These are phyloP conservation scores for Tephrocybe sp. DNA, from an alignment of 768 basidiomycete genomes.

Conservation along the genomic window DNA sequence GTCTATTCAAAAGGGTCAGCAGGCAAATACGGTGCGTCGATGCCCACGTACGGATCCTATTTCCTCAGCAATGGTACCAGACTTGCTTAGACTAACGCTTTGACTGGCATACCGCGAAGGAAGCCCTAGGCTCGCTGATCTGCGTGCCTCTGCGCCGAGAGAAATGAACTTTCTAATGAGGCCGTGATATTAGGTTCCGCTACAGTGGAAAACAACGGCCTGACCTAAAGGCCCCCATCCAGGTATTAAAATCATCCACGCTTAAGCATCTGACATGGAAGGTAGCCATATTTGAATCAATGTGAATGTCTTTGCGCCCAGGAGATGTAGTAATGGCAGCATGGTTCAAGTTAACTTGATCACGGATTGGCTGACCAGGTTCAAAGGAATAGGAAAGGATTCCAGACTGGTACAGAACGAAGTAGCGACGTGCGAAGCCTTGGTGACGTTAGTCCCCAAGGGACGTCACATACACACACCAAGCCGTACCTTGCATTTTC, in stretches of 20 bases:
- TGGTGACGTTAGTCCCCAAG: conserved; percentile 7
- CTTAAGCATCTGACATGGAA: conserved; percentile 83
- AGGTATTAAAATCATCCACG: conserved; percentile 63
- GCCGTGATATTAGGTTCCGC: background rate
- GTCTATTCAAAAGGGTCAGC: conserved; percentile 34
- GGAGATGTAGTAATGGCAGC: conserved; percentile 76
- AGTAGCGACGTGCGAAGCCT: conserved; percentile 88
- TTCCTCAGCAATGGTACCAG: conserved; percentile 56
- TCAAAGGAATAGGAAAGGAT: conserved; percentile 73
- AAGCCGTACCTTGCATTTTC: conserved; percentile 74
- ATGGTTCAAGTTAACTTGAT: conserved; percentile 60
- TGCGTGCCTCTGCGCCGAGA: conserved; percentile 41
- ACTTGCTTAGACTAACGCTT: conserved; percentile 39
- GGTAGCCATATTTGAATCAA: conserved; percentile 72
- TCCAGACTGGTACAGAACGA: conserved; percentile 65
- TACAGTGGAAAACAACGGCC: conserved; percentile 4
- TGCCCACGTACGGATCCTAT: conserved; percentile 54
- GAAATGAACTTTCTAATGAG: conserved; percentile 58
- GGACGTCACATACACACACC: background rate
- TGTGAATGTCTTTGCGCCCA: conserved; percentile 77
- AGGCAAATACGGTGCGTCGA: background rate
- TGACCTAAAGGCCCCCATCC: conserved; percentile 78
- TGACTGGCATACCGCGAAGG: conserved; percentile 39
- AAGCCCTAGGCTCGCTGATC: conserved; percentile 38
- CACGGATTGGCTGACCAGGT: conserved; percentile 68